Percentiles rank a stretch among this genome's conserved stretches.
These are phyloP conservation scores for Prosopis cineraria DNA, from an alignment of 306 rosid genomes.

Conservation along the genomic window DNA sequence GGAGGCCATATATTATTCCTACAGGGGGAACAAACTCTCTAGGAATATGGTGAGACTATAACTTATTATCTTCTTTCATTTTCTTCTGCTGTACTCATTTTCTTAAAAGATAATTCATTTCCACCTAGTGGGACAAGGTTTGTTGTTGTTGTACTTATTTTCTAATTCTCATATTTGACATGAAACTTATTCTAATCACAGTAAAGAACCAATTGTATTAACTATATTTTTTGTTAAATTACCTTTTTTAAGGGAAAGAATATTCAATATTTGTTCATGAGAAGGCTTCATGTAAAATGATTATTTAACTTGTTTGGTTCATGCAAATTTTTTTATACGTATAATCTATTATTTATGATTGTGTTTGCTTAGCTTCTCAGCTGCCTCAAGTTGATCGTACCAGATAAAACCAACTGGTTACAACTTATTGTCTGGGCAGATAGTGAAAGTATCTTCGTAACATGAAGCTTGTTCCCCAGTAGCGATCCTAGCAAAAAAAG, in stretches of 20 bases:
- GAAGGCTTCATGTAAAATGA: not conserved
- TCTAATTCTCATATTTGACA: not conserved
- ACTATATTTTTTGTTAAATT: not conserved
- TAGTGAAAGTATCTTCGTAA: not conserved
- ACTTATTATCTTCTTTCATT: conserved; percentile 23
- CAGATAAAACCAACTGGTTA: not conserved
- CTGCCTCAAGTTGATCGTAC: not conserved
- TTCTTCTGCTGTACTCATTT: conserved; percentile 18
- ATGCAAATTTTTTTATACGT: not conserved
- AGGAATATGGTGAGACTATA: conserved; percentile 80
- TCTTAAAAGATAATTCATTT: too few relatives aligned
- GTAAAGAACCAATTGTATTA: not conserved
- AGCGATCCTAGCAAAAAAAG: not conserved
- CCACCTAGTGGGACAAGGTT: too few relatives aligned
- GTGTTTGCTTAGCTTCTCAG: not conserved
- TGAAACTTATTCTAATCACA: not conserved
- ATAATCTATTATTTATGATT: not conserved
- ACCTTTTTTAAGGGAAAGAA: not conserved
- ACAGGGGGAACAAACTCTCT: conserved; percentile 87
- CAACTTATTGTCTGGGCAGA: not conserved
- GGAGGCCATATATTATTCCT: conserved; percentile 89
- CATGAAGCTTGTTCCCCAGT: not conserved
- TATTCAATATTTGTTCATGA: not conserved
- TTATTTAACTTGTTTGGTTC: not conserved
- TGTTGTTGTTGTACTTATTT: conserved; percentile 16